These are phyloP conservation scores for Curvularia hawaiiensis DNA, from an alignment of 2,329 filamentous ascomycete species.

Conservation along the genomic window DNA sequence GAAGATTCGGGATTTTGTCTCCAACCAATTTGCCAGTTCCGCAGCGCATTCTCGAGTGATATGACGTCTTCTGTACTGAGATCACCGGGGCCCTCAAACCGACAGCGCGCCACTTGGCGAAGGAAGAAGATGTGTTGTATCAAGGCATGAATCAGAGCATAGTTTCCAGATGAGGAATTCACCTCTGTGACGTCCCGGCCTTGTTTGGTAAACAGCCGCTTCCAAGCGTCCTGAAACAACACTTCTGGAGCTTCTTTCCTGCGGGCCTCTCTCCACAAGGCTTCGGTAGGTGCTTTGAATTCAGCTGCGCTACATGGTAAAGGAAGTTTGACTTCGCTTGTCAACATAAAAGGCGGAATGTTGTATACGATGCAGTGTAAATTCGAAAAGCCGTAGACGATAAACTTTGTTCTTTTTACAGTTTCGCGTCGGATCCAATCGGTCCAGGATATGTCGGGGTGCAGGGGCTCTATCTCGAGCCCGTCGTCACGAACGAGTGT, in stretches of 20 bases:
- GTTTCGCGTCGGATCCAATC: conserved; percentile 61
- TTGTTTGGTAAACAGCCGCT: conserved; percentile 41
- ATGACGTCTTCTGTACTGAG: conserved; percentile 48
- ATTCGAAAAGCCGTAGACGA: conserved; percentile 64
- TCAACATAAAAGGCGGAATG: conserved; percentile 63
- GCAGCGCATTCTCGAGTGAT: conserved; percentile 51
- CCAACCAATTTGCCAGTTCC: conserved; percentile 51
- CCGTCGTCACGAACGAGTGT: conserved; percentile 62
- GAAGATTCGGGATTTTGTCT: conserved; percentile 49
- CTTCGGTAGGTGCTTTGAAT: conserved; percentile 59
- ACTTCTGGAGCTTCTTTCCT: conserved; percentile 30
- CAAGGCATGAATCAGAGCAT: conserved; percentile 73
- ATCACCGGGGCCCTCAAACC: conserved; percentile 39
- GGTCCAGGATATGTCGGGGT: conserved; percentile 59
- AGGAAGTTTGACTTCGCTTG: conserved; percentile 59
- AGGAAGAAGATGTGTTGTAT: conserved; percentile 74
- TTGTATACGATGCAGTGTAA: conserved; percentile 67
- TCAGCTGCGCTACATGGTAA: conserved; percentile 61
- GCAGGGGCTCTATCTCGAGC: conserved; percentile 59
- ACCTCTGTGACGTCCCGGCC: conserved; percentile 40
- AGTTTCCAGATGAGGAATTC: conserved; percentile 60
- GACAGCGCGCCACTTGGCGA: conserved; percentile 56
- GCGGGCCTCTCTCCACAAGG: conserved; percentile 54
- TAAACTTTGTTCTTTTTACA: conserved; percentile 60
- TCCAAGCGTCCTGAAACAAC: conserved; percentile 41